These are phyloP conservation scores for Monosporascus ibericus DNA, from an alignment of 2,329 filamentous ascomycete species.

Conservation along the genomic window DNA sequence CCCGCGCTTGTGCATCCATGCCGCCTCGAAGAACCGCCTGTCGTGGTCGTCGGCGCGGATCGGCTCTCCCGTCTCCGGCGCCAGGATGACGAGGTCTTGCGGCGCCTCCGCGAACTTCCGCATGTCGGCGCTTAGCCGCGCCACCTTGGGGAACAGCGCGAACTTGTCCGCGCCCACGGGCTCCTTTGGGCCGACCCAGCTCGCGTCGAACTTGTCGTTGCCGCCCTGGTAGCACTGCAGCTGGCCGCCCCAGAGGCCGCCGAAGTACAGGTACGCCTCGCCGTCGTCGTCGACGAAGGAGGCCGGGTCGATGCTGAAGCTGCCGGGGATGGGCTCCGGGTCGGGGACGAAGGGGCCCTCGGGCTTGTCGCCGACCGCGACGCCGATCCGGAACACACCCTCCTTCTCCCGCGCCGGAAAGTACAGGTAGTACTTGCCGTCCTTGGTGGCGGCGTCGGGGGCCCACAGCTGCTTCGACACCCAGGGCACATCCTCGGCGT, in stretches of 20 bases:
- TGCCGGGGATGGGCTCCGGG: slow-evolving; percentile 57
- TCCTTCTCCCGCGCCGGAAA: slow-evolving; percentile 69
- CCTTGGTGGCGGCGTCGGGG: slow-evolving; percentile 64
- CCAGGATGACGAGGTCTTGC: slow-evolving; percentile 58
- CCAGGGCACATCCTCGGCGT: slow-evolving; percentile 64
- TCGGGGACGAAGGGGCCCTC: slow-evolving; percentile 66
- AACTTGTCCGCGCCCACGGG: slow-evolving; percentile 46
- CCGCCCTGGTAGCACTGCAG: slow-evolving; percentile 66
- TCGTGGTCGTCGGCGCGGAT: slow-evolving; percentile 65
- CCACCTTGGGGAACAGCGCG: slow-evolving; percentile 63
- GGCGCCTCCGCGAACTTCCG: slow-evolving; percentile 49
- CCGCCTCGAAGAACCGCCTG: slow-evolving; percentile 71
- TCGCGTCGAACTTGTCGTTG: slow-evolving; percentile 45
- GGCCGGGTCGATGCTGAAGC: slow-evolving; percentile 72
- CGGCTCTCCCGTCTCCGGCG: slow-evolving; percentile 51
- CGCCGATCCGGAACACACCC: slow-evolving; percentile 68
- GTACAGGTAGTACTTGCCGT: slow-evolving; percentile 68
- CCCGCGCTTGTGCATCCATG: slow-evolving; percentile 70
- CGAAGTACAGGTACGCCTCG: slow-evolving; percentile 65
- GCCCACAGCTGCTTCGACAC: slow-evolving; percentile 76
- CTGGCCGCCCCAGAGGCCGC: slow-evolving; percentile 76
- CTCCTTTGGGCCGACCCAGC: slow-evolving; percentile 52
- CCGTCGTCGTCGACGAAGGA: slow-evolving; percentile 63
- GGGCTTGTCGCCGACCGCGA: slow-evolving; percentile 57
- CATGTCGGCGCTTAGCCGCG: slow-evolving; percentile 60